phyloP scores from a whole-genome alignment of 805 yeast genomes.

The Maudiozyma turicensis region DNA sequence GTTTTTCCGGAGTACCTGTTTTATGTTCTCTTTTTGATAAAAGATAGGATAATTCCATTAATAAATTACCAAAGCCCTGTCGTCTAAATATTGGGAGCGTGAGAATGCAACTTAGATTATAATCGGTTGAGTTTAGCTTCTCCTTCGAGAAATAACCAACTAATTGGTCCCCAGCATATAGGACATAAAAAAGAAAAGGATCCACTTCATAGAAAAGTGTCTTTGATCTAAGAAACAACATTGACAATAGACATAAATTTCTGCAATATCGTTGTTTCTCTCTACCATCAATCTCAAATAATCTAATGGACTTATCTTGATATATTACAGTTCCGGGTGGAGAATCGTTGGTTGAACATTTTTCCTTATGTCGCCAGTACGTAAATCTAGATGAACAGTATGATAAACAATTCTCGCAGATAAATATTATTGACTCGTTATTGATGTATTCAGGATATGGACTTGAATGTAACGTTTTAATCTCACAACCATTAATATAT shows the following conservation, averaged over 20 bases:
- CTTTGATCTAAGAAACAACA: constrained; percentile 80
- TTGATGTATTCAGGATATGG: constrained; percentile 89
- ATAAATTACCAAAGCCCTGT: constrained; percentile 78
- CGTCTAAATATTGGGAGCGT: constrained; percentile 84
- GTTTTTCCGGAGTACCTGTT: constrained; percentile 92
- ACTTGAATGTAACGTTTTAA: constrained; percentile 85
- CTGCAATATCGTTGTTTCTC: constrained; percentile 77
- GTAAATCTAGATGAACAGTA: constrained; percentile 65
- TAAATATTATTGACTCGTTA: constrained; percentile 47
- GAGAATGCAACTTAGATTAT: constrained; percentile 83
- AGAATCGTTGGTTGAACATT: constrained; percentile 44
- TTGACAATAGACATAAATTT: constrained; percentile 81
- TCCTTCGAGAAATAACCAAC: constrained; percentile 95
- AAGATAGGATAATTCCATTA: constrained; percentile 83
- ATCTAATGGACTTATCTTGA: constrained; percentile 51
- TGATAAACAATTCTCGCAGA: constrained; percentile 79
- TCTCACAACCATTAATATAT: constrained; percentile 62
- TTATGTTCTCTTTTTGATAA: constrained; percentile 63
- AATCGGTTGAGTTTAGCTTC: constrained; percentile 57
- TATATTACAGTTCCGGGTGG: constrained; percentile 95
- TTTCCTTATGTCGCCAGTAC: constrained; percentile 58
- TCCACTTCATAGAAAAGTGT: constrained; percentile 92
- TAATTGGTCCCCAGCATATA: constrained; percentile 57
- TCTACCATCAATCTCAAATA: constrained; percentile 91
- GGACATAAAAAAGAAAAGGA: constrained; percentile 81